Evolutionary conservation across 306 rosid species (phyloP).

Genomic region (Trifolium dubium): DNA sequence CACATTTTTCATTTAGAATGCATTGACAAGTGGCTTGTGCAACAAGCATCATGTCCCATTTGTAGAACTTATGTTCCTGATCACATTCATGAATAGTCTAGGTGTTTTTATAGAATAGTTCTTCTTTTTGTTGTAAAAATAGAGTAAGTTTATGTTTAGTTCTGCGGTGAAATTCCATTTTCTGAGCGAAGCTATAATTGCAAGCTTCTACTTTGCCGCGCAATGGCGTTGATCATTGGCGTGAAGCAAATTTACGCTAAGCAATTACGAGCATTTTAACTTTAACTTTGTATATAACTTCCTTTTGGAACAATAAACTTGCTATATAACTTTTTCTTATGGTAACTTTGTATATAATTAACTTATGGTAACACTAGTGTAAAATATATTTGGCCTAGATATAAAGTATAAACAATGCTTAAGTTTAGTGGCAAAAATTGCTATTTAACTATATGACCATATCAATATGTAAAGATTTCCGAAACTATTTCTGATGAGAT

Average conservation of each 20-base stretch:
- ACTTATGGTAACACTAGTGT: background rate
- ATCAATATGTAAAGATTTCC: too few relatives aligned
- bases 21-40: slow-evolving; percentile 53
- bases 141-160: background rate
- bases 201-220: background rate
- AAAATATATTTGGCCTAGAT: too few relatives aligned
- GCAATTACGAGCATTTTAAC: background rate
- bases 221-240: background rate
- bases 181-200: background rate
- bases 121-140: slow-evolving; percentile 20
- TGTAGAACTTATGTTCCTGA: slow-evolving; percentile 47
- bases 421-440: too few relatives aligned
- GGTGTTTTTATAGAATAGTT: background rate
- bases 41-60: slow-evolving; percentile 52
- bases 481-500: too few relatives aligned
- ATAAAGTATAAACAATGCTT: too few relatives aligned
- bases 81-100: slow-evolving; percentile 20
- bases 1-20: slow-evolving; percentile 52
- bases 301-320: too few relatives aligned
- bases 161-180: background rate
- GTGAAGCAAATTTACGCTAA: background rate
- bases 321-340: too few relatives aligned
- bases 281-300: background rate
- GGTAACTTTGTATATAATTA: too few relatives aligned
- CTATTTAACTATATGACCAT: too few relatives aligned